A percentile compares a stretch with the other conserved stretches of the same genome.
Conservation (phyloP, 192 early-diverging fungal species). For the Phlyctochytrium planicorne region DNA sequence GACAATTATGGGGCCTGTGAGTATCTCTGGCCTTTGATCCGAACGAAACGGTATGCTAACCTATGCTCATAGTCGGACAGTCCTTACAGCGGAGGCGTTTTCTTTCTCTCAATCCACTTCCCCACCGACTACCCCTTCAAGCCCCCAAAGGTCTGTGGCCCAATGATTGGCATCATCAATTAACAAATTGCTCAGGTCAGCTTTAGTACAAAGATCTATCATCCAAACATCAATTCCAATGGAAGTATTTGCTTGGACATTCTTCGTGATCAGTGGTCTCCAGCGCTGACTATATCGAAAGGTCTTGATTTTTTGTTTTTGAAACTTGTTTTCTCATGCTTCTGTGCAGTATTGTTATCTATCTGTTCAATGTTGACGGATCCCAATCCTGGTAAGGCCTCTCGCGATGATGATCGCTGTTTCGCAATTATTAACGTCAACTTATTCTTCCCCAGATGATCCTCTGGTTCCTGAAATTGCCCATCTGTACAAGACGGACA, state of each 20-base stretch:
- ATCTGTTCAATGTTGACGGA: slow-evolving; percentile 98
- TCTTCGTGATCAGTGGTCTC: slow-evolving; percentile 97
- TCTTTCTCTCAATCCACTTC: slow-evolving; percentile 97
- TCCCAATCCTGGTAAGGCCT: slow-evolving; percentile 80
- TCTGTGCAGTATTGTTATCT: slow-evolving; percentile 78
- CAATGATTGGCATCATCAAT: background rate
- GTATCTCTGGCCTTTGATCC: slow-evolving; percentile 25
- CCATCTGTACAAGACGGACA: slow-evolving; percentile 96
- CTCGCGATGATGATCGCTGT: background rate
- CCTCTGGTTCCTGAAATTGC: slow-evolving; percentile 98
- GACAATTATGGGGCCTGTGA: slow-evolving; percentile 96
- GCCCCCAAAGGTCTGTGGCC: slow-evolving; percentile 83
- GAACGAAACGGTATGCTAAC: background rate
- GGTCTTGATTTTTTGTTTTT: slow-evolving; percentile 46
- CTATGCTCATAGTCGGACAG: slow-evolving; percentile 67
- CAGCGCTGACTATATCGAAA: slow-evolving; percentile 97
- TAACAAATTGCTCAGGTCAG: slow-evolving; percentile 61
- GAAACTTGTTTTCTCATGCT: background rate
- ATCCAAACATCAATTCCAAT: slow-evolving; percentile 99
- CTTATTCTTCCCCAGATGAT: slow-evolving; percentile 65
- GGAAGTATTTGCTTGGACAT: slow-evolving; percentile 98
- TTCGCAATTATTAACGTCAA: background rate
- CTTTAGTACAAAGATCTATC: slow-evolving; percentile 97
- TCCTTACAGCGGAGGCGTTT: slow-evolving; percentile 92
- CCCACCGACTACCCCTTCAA: slow-evolving; percentile 98